Conservation (phyloP, 768 basidiomycete species). For the Leccinum truebloodii region DNA sequence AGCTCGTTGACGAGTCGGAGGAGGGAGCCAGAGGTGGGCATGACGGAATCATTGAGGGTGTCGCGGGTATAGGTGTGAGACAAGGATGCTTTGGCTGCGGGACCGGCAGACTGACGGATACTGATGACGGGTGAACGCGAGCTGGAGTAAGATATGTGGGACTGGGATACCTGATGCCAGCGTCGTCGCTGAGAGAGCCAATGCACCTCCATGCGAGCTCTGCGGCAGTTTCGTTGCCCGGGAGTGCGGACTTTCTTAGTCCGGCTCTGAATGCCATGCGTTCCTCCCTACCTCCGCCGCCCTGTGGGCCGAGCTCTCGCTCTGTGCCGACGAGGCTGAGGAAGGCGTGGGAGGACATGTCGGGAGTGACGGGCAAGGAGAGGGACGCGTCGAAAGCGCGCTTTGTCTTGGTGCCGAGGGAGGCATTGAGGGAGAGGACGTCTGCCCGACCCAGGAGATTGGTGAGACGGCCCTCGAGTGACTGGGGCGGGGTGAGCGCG, state of each 20-base stretch:
- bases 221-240: constrained; percentile 76
- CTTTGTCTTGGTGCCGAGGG: constrained; percentile 85
- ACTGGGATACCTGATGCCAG: constrained; percentile 69
- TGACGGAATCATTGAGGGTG: constrained; percentile 29
- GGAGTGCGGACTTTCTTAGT: constrained; percentile 26
- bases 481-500: constrained; percentile 41
- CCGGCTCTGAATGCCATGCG: constrained; percentile 74
- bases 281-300: constrained; percentile 30
- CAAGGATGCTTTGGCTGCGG: constrained; percentile 78
- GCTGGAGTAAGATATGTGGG: not conserved
- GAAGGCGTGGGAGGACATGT: constrained; percentile 69
- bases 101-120: constrained; percentile 82
- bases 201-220: constrained; percentile 81
- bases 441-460: constrained; percentile 95
- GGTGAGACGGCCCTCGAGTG: constrained; percentile 74
- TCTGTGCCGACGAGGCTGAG: constrained; percentile 72
- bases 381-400: constrained; percentile 76
- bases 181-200: constrained; percentile 65
- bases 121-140: constrained; percentile 39
- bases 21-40: constrained; percentile 28
- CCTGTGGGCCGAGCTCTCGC: constrained; percentile 57
- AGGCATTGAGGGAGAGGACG: constrained; percentile 76
- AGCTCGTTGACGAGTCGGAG: constrained; percentile 26
- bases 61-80: constrained; percentile 77
- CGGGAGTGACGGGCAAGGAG: constrained; percentile 57